Evolutionary conservation across 345 rosid species (phyloP).

Genomic region (Microcos paniculata): DNA sequence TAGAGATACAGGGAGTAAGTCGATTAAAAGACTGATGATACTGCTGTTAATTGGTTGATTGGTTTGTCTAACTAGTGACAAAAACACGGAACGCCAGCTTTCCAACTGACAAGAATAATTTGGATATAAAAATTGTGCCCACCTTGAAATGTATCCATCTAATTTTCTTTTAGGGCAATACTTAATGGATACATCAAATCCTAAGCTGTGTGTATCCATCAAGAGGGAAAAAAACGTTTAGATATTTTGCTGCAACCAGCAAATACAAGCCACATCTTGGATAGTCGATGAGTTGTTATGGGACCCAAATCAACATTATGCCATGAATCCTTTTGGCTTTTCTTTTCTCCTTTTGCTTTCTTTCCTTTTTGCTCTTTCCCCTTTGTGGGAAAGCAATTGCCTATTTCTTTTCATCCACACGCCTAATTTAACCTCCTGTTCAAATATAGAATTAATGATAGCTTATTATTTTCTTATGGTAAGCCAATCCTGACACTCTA

Average conservation of each 20-base stretch:
- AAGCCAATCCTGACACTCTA: no score
- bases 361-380: conserved; percentile 21
- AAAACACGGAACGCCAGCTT: background rate
- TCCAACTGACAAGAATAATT: conserved; percentile 3
- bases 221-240: conserved; percentile 23
- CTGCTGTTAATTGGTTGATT: background rate
- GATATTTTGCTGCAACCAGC: conserved; percentile 45
- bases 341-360: conserved; percentile 23
- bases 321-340: conserved; percentile 20
- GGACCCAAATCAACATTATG: conserved; percentile 29
- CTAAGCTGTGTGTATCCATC: conserved; percentile 23
- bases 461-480: no score
- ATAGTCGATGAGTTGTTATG: conserved; percentile 23
- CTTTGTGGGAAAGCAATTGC: conserved; percentile 14
- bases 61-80: conserved; percentile 6
- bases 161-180: background rate
- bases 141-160: background rate
- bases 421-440: conserved; percentile 2
- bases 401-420: conserved; percentile 14
- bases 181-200: conserved; percentile 18
- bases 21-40: conserved; percentile 2
- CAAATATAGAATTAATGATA: background rate
- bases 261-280: conserved; percentile 41
- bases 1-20: no score
- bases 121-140: conserved; percentile 10